Conservation (phyloP, 176 grass and related monocot genomes). For the Oryza coarctata region DNA sequence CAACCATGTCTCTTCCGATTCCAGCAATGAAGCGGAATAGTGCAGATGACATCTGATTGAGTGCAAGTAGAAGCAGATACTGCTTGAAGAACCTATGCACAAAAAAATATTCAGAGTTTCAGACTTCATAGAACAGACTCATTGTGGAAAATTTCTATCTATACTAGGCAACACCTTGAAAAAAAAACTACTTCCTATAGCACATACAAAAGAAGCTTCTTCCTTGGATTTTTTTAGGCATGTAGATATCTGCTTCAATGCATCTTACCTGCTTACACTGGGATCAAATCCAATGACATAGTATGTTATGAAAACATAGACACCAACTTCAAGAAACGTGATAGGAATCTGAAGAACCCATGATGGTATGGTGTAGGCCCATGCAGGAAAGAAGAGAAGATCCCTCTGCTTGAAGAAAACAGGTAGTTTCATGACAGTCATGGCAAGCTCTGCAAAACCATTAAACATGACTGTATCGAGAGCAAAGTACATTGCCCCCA, state of each 20-base stretch:
- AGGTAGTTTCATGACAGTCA: conserved; percentile 78
- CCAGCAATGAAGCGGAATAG: conserved; percentile 81
- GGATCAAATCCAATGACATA: conserved; percentile 86
- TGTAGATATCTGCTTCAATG: background rate
- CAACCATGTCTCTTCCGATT: conserved; percentile 73
- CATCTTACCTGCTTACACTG: conserved; percentile 56
- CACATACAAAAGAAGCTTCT: background rate
- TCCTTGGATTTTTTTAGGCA: background rate
- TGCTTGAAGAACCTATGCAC: conserved; percentile 80
- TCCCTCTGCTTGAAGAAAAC: conserved; percentile 91
- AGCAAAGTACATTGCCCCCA: conserved; percentile 75
- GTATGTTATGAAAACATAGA: conserved; percentile 76
- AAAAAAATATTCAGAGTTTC: conserved; percentile 33
- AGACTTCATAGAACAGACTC: conserved; percentile 10
- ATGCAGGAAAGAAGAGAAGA: conserved; percentile 85
- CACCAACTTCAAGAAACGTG: conserved; percentile 75
- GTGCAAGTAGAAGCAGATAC: conserved; percentile 59
- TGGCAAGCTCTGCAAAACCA: conserved; percentile 70
- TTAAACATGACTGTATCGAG: conserved; percentile 80
- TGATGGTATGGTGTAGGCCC: conserved; percentile 75
- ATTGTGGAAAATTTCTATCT: background rate
- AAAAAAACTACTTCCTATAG: background rate
- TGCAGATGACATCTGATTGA: conserved; percentile 82
- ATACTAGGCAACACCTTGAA: no score
- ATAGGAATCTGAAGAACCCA: conserved; percentile 93